Percentiles rank a stretch among this genome's conserved stretches.
Evolutionary conservation across 495 filamentous ascomycete genomes (phyloP).

Genomic region (Cercophora sp.): DNA sequence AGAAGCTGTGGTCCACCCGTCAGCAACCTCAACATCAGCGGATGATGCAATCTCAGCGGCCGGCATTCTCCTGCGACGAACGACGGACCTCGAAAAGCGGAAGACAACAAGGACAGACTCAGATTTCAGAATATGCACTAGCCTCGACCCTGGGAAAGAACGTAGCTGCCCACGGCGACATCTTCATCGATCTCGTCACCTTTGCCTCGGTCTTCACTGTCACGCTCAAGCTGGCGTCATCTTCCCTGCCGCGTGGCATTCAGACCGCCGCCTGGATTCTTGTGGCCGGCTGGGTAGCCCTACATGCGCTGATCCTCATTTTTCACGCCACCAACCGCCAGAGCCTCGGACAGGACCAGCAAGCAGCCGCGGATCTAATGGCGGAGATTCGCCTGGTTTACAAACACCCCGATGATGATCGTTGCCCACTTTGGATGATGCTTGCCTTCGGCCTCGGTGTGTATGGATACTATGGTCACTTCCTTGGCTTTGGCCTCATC

Average conservation of each 20-base stretch:
- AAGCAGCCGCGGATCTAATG: not conserved
- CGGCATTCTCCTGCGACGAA: not conserved
- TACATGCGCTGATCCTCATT: not conserved
- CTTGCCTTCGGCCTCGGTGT: not conserved
- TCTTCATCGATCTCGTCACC: not conserved
- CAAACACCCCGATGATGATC: not conserved
- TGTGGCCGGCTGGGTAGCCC: not conserved
- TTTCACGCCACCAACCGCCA: not conserved
- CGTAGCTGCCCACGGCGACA: not conserved
- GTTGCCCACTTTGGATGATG: not conserved
- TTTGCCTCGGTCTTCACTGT: not conserved
- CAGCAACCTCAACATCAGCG: not conserved
- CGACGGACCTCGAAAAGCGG: not conserved
- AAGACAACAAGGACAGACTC: not conserved
- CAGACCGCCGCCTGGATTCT: not conserved
- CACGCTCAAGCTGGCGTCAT: not conserved
- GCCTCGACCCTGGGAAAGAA: not conserved
- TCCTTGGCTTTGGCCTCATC: not conserved
- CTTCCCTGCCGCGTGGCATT: not conserved
- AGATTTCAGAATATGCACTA: not conserved
- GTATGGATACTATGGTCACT: not conserved
- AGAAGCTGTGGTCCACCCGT: not conserved
- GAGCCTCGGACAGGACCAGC: not conserved
- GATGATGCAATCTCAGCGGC: not conserved
- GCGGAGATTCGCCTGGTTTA: not conserved